Conservation (phyloP, 805 yeast genomes). For the Yarrowia sp. region DNA sequence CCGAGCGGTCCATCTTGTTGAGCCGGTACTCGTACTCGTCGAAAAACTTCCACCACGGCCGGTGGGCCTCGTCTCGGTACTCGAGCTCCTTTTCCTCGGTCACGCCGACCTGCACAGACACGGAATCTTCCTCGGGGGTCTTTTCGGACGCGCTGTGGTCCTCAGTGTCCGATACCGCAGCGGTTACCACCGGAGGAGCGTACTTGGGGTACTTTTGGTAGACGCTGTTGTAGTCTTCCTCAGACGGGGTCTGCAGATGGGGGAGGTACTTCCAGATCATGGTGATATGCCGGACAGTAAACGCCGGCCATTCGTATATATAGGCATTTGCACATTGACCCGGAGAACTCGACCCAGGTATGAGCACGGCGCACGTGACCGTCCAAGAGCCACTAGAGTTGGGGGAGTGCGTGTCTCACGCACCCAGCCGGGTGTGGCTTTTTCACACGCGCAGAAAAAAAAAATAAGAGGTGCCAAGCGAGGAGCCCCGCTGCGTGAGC, state of each 20-base stretch:
- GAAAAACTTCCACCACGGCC: conserved; percentile 45
- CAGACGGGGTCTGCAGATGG: background rate
- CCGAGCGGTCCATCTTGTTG: conserved; percentile 30
- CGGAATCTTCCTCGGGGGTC: background rate
- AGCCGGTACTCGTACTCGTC: conserved; percentile 62
- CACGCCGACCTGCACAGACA: background rate
- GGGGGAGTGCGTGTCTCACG: background rate
- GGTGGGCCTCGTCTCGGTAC: conserved; percentile 32
- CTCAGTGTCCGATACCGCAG: conserved; percentile 1
- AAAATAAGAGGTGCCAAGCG: background rate
- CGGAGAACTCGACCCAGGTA: background rate
- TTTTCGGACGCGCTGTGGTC: background rate
- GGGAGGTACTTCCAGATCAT: conserved; percentile 19
- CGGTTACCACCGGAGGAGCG: background rate
- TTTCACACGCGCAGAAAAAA: background rate
- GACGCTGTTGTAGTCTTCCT: conserved; percentile 9
- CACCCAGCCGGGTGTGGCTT: conserved; percentile 15
- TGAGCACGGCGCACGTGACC: conserved; percentile 16
- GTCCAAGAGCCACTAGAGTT: background rate
- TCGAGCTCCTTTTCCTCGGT: conserved; percentile 16
- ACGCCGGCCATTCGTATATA: background rate
- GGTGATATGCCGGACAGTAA: background rate
- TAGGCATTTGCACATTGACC: background rate
- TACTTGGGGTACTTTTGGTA: conserved; percentile 7
- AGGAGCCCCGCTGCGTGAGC: too few species aligned